A percentile compares a stretch with the other conserved stretches of the same genome.
Evolutionary conservation across 495 filamentous ascomycete genomes (phyloP).

Genomic region (Collariella sp.): DNA sequence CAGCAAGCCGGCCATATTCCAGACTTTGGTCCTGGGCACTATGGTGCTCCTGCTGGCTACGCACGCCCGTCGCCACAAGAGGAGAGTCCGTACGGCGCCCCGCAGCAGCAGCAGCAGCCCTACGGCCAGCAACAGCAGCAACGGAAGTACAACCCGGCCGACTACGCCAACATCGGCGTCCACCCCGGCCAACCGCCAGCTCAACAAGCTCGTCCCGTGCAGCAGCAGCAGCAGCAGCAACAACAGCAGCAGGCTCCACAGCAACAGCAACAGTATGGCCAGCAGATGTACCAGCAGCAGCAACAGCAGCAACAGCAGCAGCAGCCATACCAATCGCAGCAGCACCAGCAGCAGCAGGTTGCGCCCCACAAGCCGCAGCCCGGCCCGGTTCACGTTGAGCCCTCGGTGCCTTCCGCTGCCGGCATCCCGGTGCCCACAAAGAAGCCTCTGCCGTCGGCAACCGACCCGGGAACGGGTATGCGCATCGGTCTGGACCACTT

Average conservation of each 20-base stretch:
- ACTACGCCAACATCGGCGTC: constrained; percentile 55
- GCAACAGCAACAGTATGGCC: constrained; percentile 26
- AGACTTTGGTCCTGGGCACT: constrained; percentile 32
- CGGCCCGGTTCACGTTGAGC: constrained; percentile 26
- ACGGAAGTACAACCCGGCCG: constrained; percentile 62
- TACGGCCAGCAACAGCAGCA: constrained; percentile 43
- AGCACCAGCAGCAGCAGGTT: constrained; percentile 15
- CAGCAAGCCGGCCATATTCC: constrained; percentile 22
- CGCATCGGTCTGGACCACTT: constrained; percentile 96
- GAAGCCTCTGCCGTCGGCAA: constrained; percentile 49
- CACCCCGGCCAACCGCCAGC: constrained; percentile 37
- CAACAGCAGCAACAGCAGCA: too few species aligned
- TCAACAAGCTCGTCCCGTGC: constrained; percentile 26
- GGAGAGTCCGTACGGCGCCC: constrained; percentile 41
- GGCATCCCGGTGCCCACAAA: constrained; percentile 33
- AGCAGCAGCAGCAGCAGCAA: constrained; percentile 14
- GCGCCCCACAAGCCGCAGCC: constrained; percentile 34
- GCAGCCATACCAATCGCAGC: constrained; percentile 22
- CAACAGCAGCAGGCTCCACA: too few species aligned
- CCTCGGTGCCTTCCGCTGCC: constrained; percentile 21
- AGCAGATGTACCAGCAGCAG: constrained; percentile 22
- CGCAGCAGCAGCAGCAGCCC: constrained; percentile 41
- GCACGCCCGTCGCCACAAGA: constrained; percentile 25
- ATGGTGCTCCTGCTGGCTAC: constrained; percentile 36
- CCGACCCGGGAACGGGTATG: constrained; percentile 56